phyloP scores from a whole-genome alignment of 495 filamentous ascomycete genomes.

The Talaromyces adpressus region DNA sequence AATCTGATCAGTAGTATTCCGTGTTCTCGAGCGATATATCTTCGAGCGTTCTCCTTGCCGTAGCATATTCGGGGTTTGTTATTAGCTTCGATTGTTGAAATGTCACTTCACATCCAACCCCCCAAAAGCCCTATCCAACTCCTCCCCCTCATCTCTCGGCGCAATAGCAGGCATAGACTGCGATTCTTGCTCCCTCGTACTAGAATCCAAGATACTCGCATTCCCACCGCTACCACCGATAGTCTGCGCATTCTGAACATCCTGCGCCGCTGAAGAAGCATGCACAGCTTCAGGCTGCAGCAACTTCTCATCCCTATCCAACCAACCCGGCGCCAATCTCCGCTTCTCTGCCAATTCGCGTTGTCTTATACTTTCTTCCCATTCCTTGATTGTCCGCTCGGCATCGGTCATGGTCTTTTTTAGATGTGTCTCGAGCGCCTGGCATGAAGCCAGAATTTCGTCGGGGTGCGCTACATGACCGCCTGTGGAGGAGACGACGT shows the following conservation, averaged over 20 bases:
- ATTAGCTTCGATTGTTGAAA: not conserved
- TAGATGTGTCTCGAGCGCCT: constrained; percentile 68
- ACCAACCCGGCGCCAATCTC: constrained; percentile 84
- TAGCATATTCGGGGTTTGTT: not conserved
- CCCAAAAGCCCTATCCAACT: constrained; percentile 87
- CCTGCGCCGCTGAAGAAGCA: not conserved
- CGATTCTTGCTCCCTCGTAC: constrained; percentile 31
- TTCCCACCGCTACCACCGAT: not conserved
- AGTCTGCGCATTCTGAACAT: not conserved
- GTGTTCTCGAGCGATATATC: not conserved
- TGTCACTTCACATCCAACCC: constrained; percentile 46
- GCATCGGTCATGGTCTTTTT: constrained; percentile 56
- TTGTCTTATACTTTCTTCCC: constrained; percentile 64
- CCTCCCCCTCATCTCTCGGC: constrained; percentile 58
- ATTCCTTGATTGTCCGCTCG: constrained; percentile 53
- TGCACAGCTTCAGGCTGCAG: constrained; percentile 54
- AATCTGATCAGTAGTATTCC: constrained; percentile 28
- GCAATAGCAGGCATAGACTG: constrained; percentile 37
- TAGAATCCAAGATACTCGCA: constrained; percentile 39
- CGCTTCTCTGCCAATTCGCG: constrained; percentile 89
- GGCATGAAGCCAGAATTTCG: constrained; percentile 74
- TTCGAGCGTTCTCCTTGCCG: not conserved
- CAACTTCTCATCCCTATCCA: constrained; percentile 81
- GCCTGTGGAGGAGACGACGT: constrained; percentile 63
- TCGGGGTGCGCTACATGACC: constrained; percentile 74